These are phyloP conservation scores for Verbascum thapsus DNA, from an alignment of 257 asterid genomes.

Conservation along the genomic window DNA sequence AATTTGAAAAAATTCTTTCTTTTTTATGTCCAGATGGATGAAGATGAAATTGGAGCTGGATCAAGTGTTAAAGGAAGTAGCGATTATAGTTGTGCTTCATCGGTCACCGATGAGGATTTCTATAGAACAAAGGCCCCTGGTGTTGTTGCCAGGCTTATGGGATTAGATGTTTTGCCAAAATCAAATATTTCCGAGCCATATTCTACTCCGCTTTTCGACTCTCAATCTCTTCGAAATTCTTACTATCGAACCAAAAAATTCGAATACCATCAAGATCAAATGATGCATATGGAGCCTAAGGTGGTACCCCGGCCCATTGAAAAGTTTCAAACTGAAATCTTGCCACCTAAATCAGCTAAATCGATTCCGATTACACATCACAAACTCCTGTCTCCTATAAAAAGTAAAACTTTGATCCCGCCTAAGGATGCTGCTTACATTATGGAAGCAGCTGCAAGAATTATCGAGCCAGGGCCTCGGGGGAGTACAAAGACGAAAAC, in stretches of 20 bases:
- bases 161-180: conserved; percentile 81
- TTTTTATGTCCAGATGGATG: conserved; percentile 49
- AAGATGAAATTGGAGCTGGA: conserved; percentile 52
- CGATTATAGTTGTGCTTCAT: conserved; percentile 78
- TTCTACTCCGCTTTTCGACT: conserved; percentile 55
- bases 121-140: conserved; percentile 60
- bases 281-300: conserved; percentile 40
- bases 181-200: conserved; percentile 48
- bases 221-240: conserved; percentile 54
- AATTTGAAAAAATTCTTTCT: neutral
- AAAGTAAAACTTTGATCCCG: conserved; percentile 51
- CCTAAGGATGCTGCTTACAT: conserved; percentile 74
- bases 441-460: conserved; percentile 92
- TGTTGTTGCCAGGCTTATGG: conserved; percentile 97
- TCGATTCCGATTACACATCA: conserved; percentile 80
- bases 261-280: conserved; percentile 42
- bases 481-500: conserved; percentile 45
- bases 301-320: conserved; percentile 52
- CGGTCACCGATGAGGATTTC: conserved; percentile 72
- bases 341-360: conserved; percentile 93
- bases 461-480: conserved; percentile 59
- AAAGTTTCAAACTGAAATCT: conserved; percentile 74
- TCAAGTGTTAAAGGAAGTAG: conserved; percentile 67
- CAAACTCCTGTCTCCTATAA: conserved; percentile 88
- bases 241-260: conserved; percentile 36